Conservation (phyloP, 1,139 yeast genomes). For the Debaryomycetaceae sp. region DNA sequence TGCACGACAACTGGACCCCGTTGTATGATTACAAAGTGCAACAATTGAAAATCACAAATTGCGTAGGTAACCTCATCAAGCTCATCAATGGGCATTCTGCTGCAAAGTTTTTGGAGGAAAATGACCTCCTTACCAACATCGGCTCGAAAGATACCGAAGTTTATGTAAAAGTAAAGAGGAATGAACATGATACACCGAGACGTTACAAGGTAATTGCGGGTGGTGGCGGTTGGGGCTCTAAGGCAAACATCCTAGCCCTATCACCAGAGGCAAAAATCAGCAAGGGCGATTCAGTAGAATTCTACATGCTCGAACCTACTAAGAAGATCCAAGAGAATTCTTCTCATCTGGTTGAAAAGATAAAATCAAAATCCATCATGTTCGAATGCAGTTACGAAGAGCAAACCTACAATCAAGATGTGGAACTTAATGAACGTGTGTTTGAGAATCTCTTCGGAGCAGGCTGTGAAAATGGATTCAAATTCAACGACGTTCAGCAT, state of each 20-base stretch:
- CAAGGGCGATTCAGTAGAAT: conserved; percentile 46
- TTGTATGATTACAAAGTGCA: conserved; percentile 16
- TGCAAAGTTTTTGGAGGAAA: conserved; percentile 46
- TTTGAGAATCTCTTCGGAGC: conserved; percentile 33
- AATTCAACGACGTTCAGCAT: conserved; percentile 35
- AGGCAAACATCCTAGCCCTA: conserved; percentile 55
- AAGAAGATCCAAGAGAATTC: conserved; percentile 15
- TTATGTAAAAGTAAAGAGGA: conserved; percentile 33
- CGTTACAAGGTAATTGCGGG: conserved; percentile 55
- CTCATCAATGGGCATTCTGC: conserved; percentile 48
- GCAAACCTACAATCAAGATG: conserved; percentile 14
- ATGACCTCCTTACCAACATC: conserved; percentile 37
- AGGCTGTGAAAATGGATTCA: conserved; percentile 48
- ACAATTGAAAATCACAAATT: conserved; percentile 35
- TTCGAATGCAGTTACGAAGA: conserved; percentile 36
- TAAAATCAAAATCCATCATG: conserved; percentile 6
- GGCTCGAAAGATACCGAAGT: conserved; percentile 48
- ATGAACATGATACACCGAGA: conserved; percentile 12
- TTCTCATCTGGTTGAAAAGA: not conserved
- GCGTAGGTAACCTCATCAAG: conserved; percentile 52
- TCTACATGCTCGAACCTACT: conserved; percentile 45
- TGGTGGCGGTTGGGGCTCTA: conserved; percentile 68
- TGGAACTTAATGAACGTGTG: conserved; percentile 8
- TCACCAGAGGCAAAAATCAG: conserved; percentile 50
- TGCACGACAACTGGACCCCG: conserved; percentile 34